These are phyloP conservation scores for Dictyostelium citrinum DNA, from an alignment of 78 protist genomes.

Conservation along the genomic window DNA sequence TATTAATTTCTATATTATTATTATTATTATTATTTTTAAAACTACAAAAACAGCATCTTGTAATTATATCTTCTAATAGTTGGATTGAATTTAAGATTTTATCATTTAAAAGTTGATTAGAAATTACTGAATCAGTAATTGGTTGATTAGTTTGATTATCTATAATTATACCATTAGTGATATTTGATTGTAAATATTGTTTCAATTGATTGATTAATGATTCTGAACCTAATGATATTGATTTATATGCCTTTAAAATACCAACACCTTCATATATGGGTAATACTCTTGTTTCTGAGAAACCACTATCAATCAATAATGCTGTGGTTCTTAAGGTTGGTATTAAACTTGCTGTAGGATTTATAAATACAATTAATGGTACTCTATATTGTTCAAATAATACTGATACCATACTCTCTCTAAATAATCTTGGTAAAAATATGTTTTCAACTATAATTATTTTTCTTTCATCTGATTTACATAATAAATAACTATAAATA, in stretches of 20 bases:
- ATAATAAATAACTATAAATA: slow-evolving; percentile 29
- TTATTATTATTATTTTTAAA: neutral
- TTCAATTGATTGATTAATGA: neutral
- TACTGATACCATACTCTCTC: slow-evolving; percentile 39
- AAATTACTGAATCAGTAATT: neutral
- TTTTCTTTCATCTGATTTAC: slow-evolving; percentile 54
- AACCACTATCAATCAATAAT: slow-evolving; percentile 47
- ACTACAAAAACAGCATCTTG: neutral
- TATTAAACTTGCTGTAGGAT: slow-evolving; percentile 30
- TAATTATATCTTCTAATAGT: slow-evolving; percentile 8
- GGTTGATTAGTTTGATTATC: neutral
- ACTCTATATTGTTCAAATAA: slow-evolving; percentile 52
- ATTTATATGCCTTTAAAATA: slow-evolving; percentile 8
- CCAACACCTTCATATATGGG: slow-evolving; percentile 73
- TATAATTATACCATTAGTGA: neutral
- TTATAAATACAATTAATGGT: slow-evolving; percentile 7
- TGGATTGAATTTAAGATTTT: neutral
- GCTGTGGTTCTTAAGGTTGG: slow-evolving; percentile 47
- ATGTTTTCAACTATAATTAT: slow-evolving; percentile 57
- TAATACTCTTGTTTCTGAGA: slow-evolving; percentile 36
- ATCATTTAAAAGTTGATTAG: neutral
- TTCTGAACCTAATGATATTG: slow-evolving; percentile 11
- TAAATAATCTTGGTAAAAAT: slow-evolving; percentile 61
- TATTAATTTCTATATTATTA: neutral
- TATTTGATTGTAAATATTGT: neutral